These are phyloP conservation scores for Spatholobus suberectus DNA, from an alignment of 306 rosid species.

Conservation along the genomic window DNA sequence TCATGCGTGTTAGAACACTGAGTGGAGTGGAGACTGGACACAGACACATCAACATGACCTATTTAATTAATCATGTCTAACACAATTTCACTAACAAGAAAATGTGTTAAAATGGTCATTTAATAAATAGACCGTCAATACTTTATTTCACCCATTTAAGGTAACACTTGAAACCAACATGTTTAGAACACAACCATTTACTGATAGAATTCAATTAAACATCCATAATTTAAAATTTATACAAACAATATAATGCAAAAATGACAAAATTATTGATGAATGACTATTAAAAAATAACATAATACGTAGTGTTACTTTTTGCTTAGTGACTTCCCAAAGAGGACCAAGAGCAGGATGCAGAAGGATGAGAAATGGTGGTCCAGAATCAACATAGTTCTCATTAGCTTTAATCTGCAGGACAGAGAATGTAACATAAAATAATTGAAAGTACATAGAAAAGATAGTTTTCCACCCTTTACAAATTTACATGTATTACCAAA, in stretches of 20 bases:
- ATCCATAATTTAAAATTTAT: background rate
- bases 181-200: slow-evolving; percentile 1
- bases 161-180: slow-evolving; percentile 9
- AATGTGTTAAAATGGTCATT: background rate
- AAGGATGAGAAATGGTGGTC: slow-evolving; percentile 93
- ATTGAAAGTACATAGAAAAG: slow-evolving; percentile 12
- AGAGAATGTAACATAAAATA: slow-evolving; percentile 28
- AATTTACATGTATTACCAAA: slow-evolving; percentile 35
- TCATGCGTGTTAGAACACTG: slow-evolving; percentile 9
- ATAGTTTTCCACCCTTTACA: slow-evolving; percentile 8
- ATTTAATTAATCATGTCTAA: slow-evolving; percentile 24
- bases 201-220: background rate
- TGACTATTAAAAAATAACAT: slow-evolving; percentile 20
- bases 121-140: background rate
- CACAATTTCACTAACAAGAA: slow-evolving; percentile 21
- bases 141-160: slow-evolving; percentile 22
- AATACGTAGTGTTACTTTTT: slow-evolving; percentile 60
- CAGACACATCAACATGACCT: background rate
- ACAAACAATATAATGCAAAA: slow-evolving; percentile 21
- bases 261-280: slow-evolving; percentile 24
- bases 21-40: background rate
- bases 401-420: slow-evolving; percentile 75
- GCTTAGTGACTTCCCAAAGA: slow-evolving; percentile 94
- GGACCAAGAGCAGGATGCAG: slow-evolving; percentile 99
- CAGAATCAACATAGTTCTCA: slow-evolving; percentile 74